phyloP scores from a whole-genome alignment of 2,329 filamentous ascomycete species.

The Diplodia sapinea region DNA sequence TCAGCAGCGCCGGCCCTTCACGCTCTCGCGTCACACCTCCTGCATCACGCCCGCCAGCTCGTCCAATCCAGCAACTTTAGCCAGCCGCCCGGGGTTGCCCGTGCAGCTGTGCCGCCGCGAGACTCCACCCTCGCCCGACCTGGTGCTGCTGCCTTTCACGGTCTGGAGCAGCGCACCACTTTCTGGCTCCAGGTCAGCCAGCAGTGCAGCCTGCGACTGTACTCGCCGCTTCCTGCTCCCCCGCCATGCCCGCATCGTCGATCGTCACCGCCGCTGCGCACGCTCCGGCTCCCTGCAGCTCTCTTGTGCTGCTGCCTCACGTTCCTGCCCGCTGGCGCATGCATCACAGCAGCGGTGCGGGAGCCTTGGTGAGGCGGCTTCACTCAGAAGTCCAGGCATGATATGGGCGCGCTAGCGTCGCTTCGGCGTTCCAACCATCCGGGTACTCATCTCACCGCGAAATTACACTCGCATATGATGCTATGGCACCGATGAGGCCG shows the following conservation, averaged over 20 bases:
- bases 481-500: background rate
- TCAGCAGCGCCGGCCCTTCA: background rate
- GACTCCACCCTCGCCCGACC: slow-evolving; percentile 25
- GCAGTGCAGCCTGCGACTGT: slow-evolving; percentile 13
- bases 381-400: background rate
- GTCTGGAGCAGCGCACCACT: slow-evolving; percentile 11
- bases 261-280: slow-evolving; percentile 1
- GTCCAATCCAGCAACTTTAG: slow-evolving; percentile 27
- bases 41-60: slow-evolving; percentile 7
- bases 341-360: background rate
- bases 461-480: background rate
- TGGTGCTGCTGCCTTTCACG: slow-evolving; percentile 21
- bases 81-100: slow-evolving; percentile 16
- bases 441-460: slow-evolving; percentile 6
- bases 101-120: slow-evolving; percentile 27
- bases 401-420: slow-evolving; percentile 5
- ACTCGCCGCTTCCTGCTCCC: slow-evolving; percentile 7
- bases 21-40: slow-evolving; percentile 22
- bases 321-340: background rate
- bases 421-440: background rate
- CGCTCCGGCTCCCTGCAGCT: background rate
- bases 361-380: background rate
- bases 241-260: slow-evolving; percentile 9
- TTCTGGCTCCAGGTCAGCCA: slow-evolving; percentile 11
- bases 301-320: background rate